phyloP scores from a whole-genome alignment of 2,329 filamentous ascomycete genomes.

The Torrubiella hemipterigena region DNA sequence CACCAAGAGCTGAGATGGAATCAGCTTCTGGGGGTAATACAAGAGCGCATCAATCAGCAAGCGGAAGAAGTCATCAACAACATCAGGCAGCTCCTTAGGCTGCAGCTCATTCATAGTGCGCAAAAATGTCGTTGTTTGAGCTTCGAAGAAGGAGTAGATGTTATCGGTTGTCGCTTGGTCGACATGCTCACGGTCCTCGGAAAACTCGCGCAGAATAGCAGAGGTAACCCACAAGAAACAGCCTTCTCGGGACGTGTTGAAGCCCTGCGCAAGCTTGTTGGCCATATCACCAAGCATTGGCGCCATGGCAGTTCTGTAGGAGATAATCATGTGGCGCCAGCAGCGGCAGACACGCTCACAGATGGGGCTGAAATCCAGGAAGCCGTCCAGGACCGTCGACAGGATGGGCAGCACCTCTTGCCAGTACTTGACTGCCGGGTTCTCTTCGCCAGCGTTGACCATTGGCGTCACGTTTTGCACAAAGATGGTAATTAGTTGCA shows the following conservation, averaged over 20 bases:
- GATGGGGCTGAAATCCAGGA: constrained; percentile 75
- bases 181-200: constrained; percentile 76
- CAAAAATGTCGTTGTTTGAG: constrained; percentile 82
- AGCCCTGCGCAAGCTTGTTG: constrained; percentile 76
- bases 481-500: constrained; percentile 87
- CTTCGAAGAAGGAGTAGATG: constrained; percentile 91
- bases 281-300: constrained; percentile 78
- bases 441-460: constrained; percentile 57
- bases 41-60: constrained; percentile 83
- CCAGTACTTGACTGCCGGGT: constrained; percentile 93
- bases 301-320: constrained; percentile 80
- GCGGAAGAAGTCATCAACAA: constrained; percentile 95
- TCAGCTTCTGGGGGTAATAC: constrained; percentile 78
- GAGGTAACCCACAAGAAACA: constrained; percentile 99
- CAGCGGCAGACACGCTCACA: constrained; percentile 88
- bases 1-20: constrained; percentile 65
- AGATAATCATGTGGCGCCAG: constrained; percentile 95
- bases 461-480: constrained; percentile 68
- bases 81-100: constrained; percentile 59
- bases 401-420: constrained; percentile 85
- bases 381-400: constrained; percentile 76
- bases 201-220: constrained; percentile 90
- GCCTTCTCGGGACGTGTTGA: constrained; percentile 75
- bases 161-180: constrained; percentile 70
- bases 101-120: constrained; percentile 79